phyloP scores from a whole-genome alignment of 2,329 filamentous ascomycete genomes.

The Thielaviopsis cerberus region DNA sequence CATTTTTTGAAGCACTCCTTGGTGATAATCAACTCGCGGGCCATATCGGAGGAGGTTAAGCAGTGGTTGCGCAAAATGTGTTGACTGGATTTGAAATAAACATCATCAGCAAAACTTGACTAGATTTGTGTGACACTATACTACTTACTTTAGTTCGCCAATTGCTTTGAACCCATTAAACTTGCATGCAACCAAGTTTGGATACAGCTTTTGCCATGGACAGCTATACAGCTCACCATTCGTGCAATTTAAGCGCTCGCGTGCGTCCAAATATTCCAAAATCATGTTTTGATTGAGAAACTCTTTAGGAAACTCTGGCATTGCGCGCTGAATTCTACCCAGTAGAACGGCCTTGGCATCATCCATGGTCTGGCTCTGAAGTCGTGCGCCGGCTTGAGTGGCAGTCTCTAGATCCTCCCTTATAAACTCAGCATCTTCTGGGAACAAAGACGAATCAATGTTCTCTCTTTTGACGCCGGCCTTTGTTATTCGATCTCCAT shows the following conservation, averaged over 20 bases:
- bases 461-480: neutral
- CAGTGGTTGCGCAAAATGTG: slow-evolving; percentile 18
- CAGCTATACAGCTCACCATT: neutral
- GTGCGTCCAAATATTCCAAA: neutral
- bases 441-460: neutral
- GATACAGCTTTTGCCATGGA: slow-evolving; percentile 1
- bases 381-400: neutral
- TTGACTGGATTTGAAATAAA: slow-evolving; percentile 13
- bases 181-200: neutral
- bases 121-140: neutral
- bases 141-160: slow-evolving; percentile 4
- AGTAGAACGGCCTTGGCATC: neutral
- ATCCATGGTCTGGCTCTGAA: neutral
- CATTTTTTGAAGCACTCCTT: neutral
- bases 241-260: neutral
- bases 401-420: neutral
- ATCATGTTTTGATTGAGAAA: neutral
- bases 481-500: neutral
- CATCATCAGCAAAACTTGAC: neutral
- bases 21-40: neutral
- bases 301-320: neutral
- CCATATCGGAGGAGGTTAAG: neutral
- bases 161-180: neutral
- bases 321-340: neutral
- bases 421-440: neutral